Evolutionary conservation across 306 rosid species (phyloP).

Genomic region (Trifolium subterraneum): DNA sequence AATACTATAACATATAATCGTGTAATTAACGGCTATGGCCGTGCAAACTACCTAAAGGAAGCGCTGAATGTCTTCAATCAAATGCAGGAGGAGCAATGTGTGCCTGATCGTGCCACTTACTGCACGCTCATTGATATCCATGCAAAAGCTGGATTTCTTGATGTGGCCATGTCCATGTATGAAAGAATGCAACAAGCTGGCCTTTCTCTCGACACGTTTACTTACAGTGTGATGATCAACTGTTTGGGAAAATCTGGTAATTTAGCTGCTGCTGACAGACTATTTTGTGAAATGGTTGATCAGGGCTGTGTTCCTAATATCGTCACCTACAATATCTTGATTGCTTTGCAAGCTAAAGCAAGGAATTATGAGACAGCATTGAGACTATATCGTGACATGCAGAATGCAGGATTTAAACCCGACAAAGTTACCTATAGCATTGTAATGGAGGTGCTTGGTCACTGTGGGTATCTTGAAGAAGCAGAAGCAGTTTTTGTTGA

Average conservation of each 20-base stretch:
- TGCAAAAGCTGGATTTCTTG: slow-evolving; percentile 92
- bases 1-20: slow-evolving; percentile 95
- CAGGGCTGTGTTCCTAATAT: slow-evolving; percentile 91
- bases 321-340: slow-evolving; percentile 93
- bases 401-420: slow-evolving; percentile 84
- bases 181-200: slow-evolving; percentile 89
- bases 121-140: slow-evolving; percentile 97
- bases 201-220: slow-evolving; percentile 90
- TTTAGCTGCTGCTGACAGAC: slow-evolving; percentile 75
- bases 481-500: slow-evolving; percentile 79
- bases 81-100: slow-evolving; percentile 78
- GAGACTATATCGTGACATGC: slow-evolving; percentile 80
- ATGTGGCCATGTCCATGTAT: slow-evolving; percentile 80
- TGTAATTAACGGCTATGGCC: slow-evolving; percentile 87
- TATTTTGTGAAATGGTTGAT: slow-evolving; percentile 81
- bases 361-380: slow-evolving; percentile 83
- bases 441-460: slow-evolving; percentile 98
- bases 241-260: slow-evolving; percentile 96
- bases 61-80: slow-evolving; percentile 77
- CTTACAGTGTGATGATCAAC: slow-evolving; percentile 95
- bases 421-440: slow-evolving; percentile 93
- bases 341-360: slow-evolving; percentile 95
- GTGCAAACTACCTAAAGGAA: slow-evolving; percentile 87
- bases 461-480: slow-evolving; percentile 87
- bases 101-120: slow-evolving; percentile 95